Percentiles rank a stretch among this genome's conserved stretches.
Conservation (phyloP, 2,329 filamentous ascomycete genomes). For the Pseudocercospora pini-densiflorae region DNA sequence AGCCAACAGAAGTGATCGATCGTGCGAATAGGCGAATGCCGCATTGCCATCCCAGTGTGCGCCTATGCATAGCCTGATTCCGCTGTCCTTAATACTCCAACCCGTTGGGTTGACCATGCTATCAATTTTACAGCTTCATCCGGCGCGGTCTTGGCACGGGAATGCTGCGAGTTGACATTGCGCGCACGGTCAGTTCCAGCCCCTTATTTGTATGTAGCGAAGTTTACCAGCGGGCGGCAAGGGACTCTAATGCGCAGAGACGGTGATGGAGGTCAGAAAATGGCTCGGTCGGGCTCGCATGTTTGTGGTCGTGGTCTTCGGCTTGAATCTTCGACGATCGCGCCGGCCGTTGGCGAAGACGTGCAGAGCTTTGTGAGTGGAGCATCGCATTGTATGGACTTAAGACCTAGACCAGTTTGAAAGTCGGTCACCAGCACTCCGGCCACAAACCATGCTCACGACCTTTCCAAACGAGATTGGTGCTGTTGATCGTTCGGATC, state of each 20-base stretch:
- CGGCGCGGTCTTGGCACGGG: neutral
- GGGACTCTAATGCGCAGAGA: neutral
- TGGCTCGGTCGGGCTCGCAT: neutral
- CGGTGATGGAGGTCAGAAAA: neutral
- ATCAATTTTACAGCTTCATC: neutral
- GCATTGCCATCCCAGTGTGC: neutral
- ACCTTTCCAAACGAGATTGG: neutral
- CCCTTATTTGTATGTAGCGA: neutral
- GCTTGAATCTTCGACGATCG: neutral
- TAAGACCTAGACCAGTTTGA: neutral
- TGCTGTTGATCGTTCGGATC: neutral
- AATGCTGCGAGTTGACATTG: neutral
- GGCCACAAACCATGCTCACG: neutral
- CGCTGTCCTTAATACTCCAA: neutral
- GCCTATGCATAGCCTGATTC: neutral
- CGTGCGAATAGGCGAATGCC: neutral
- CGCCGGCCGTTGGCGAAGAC: neutral
- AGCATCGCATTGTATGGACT: neutral
- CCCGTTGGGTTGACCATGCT: neutral
- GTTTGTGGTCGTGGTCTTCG: neutral
- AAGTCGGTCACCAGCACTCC: neutral
- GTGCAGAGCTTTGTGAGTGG: neutral
- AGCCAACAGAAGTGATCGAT: neutral
- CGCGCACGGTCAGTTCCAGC: neutral
- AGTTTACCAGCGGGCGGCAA: neutral